phyloP scores from a whole-genome alignment of 2,329 filamentous ascomycete genomes.

The Teratosphaeria gauchensis region DNA sequence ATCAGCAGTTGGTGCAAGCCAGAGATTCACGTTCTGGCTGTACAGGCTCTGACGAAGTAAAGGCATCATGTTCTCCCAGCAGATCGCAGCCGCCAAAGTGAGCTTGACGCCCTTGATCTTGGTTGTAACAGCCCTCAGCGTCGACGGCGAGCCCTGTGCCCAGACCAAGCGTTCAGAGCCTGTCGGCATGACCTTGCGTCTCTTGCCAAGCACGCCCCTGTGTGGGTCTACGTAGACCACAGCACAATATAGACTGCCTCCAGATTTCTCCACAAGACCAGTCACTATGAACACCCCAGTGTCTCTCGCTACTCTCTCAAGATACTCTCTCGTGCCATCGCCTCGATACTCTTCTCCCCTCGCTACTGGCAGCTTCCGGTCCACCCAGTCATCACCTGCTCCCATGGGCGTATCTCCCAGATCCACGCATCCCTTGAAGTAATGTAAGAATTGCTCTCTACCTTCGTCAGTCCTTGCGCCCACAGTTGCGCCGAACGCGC shows the following conservation, averaged over 20 bases:
- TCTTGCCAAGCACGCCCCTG: slow-evolving; percentile 67
- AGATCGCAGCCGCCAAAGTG: slow-evolving; percentile 78
- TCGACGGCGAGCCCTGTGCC: slow-evolving; percentile 74
- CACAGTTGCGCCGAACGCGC: slow-evolving; percentile 64
- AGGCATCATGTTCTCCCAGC: slow-evolving; percentile 97
- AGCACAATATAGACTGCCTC: slow-evolving; percentile 74
- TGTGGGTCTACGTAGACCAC: slow-evolving; percentile 73
- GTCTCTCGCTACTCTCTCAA: slow-evolving; percentile 66
- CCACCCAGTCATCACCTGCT: slow-evolving; percentile 63
- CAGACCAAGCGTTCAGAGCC: slow-evolving; percentile 75
- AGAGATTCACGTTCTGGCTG: slow-evolving; percentile 82
- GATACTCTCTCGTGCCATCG: slow-evolving; percentile 67
- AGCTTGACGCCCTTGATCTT: slow-evolving; percentile 68
- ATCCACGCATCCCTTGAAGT: slow-evolving; percentile 72
- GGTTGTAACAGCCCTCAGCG: slow-evolving; percentile 69
- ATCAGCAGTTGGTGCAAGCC: slow-evolving; percentile 84
- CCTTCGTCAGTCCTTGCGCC: slow-evolving; percentile 60
- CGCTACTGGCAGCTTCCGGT: slow-evolving; percentile 46
- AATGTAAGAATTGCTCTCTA: slow-evolving; percentile 70
- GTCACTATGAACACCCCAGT: slow-evolving; percentile 75
- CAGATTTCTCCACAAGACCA: slow-evolving; percentile 69
- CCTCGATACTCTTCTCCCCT: slow-evolving; percentile 44
- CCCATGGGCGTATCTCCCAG: slow-evolving; percentile 68
- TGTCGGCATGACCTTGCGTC: slow-evolving; percentile 89
- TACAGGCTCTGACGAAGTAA: slow-evolving; percentile 76